phyloP scores from a whole-genome alignment of 2,329 filamentous ascomycete genomes.

The Bipolaris gigantea region DNA sequence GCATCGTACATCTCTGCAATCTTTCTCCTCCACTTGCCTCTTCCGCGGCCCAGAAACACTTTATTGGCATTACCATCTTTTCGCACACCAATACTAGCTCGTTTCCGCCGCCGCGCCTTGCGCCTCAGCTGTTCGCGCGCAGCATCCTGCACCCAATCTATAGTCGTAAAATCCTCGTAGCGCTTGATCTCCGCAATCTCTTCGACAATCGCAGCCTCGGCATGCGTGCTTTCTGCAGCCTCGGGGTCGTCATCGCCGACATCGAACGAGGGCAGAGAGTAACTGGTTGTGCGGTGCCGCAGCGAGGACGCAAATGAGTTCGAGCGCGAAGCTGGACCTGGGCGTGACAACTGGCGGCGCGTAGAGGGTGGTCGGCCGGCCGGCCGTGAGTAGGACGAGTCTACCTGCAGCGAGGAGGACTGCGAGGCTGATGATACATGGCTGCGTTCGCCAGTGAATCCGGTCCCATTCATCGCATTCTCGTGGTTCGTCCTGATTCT shows the following conservation, averaged over 20 bases:
- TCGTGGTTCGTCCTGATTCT: conserved; percentile 1
- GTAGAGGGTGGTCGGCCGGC: conserved; percentile 51
- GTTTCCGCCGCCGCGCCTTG: conserved; percentile 70
- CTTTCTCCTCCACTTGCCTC: conserved; percentile 69
- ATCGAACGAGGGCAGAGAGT: conserved; percentile 64
- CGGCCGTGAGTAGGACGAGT: conserved; percentile 18
- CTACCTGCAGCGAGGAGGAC: not conserved
- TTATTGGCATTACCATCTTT: conserved; percentile 51
- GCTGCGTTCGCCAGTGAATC: conserved; percentile 8
- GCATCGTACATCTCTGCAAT: conserved; percentile 89
- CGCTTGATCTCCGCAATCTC: conserved; percentile 98
- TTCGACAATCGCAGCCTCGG: conserved; percentile 77
- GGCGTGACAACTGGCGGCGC: conserved; percentile 35
- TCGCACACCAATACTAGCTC: conserved; percentile 43
- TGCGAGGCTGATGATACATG: conserved; percentile 1
- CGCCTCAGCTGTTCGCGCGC: conserved; percentile 84
- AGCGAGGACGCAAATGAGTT: conserved; percentile 57
- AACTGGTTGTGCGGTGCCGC: conserved; percentile 65
- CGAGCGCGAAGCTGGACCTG: conserved; percentile 29
- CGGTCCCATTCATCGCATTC: conserved; percentile 51
- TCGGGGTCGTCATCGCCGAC: conserved; percentile 63
- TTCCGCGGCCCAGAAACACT: conserved; percentile 66
- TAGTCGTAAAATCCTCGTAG: conserved; percentile 98
- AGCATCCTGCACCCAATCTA: conserved; percentile 99
- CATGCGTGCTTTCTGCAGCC: conserved; percentile 53